phyloP scores from a whole-genome alignment of 1,284 basidiomycete species.

The Boletus smithii region DNA sequence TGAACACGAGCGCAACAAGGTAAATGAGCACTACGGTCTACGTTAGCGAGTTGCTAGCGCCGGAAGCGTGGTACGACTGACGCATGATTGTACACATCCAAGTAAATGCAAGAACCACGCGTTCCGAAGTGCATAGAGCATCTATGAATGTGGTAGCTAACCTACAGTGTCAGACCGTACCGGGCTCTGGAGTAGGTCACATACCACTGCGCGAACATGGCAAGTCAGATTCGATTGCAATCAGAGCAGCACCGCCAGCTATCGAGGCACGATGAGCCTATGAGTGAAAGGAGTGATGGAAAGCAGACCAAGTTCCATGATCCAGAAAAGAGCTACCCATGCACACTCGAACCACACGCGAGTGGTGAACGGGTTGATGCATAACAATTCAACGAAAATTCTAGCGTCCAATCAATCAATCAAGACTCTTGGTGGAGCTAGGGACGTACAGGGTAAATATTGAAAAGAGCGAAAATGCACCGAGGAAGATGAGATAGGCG shows the following conservation, averaged over 20 bases:
- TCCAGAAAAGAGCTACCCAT: slow-evolving; percentile 59
- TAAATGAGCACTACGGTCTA: slow-evolving; percentile 42
- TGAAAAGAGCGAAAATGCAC: slow-evolving; percentile 53
- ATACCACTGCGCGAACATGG: slow-evolving; percentile 20
- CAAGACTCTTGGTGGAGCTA: neutral
- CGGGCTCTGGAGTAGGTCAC: neutral
- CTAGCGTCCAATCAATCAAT: slow-evolving; percentile 35
- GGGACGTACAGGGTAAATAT: slow-evolving; percentile 57
- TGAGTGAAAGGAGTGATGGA: neutral
- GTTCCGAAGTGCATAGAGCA: slow-evolving; percentile 51
- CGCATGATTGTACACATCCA: slow-evolving; percentile 58
- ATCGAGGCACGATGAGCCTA: slow-evolving; percentile 11
- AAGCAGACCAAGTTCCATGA: slow-evolving; percentile 58
- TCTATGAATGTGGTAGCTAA: slow-evolving; percentile 6
- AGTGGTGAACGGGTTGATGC: slow-evolving; percentile 48
- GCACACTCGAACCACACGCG: slow-evolving; percentile 69
- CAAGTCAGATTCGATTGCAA: slow-evolving; percentile 36
- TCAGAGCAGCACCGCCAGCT: slow-evolving; percentile 49
- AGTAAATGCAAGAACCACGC: slow-evolving; percentile 57
- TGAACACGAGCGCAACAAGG: slow-evolving; percentile 38
- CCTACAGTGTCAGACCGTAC: slow-evolving; percentile 11
- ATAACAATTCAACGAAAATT: slow-evolving; percentile 58
- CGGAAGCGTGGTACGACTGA: slow-evolving; percentile 38
- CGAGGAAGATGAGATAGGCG: slow-evolving; percentile 59
- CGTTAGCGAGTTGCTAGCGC: slow-evolving; percentile 1